Evolutionary conservation across 129 eudicot genomes (phyloP), one percentile per base, ranked within the genome.

Genomic region (Oenanthe sinensis): DNA sequence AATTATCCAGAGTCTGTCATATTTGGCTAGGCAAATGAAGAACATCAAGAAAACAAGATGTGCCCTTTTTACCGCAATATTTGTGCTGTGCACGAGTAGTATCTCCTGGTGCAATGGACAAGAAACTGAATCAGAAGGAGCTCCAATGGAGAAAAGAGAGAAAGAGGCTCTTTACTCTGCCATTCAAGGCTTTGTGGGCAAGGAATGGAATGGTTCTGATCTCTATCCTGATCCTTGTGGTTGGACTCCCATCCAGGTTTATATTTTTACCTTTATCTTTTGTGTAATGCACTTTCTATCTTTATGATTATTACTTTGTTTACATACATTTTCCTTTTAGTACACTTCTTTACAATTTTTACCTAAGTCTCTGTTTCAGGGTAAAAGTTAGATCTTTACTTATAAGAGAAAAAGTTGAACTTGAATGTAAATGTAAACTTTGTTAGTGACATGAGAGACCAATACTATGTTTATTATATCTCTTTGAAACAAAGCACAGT

Each of bases 201-300:
- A 81, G 24, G 54, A 63, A 49, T 86, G 89, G 89, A 86, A 86
- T 83, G 89, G 89, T 45, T 83, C 89, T 1, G 85, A 83, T 77
- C 89, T 86, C 46, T 86, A 80, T 75, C 89, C 87, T 67, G 87
- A 86, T 44, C 89, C 89, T 77, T 86, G 89, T 81, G 89, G 89
- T n/a, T 86, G 89, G 89, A 77, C 89, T 4, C 85, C 89, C 3
- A 86, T 86, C 4, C 83, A 86, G 89, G 89, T 86, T 60, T n/a
- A 8, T 55, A 24, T 37, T 55, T 42, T 30, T 8, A 7, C 30
- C 75, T 17, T 20, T 49, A 30, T 20, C 72, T 67, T 28, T 4
- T 3, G 30, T 28, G 15, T 30, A 3, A 60, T n/a, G 9, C n/a
- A 8, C 33, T n/a, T 60, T n/a, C 16, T 9, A 60, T 60, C 72